Conservation (phyloP, 352 stramenopile genomes). For the Phytopythium kandeliae region DNA sequence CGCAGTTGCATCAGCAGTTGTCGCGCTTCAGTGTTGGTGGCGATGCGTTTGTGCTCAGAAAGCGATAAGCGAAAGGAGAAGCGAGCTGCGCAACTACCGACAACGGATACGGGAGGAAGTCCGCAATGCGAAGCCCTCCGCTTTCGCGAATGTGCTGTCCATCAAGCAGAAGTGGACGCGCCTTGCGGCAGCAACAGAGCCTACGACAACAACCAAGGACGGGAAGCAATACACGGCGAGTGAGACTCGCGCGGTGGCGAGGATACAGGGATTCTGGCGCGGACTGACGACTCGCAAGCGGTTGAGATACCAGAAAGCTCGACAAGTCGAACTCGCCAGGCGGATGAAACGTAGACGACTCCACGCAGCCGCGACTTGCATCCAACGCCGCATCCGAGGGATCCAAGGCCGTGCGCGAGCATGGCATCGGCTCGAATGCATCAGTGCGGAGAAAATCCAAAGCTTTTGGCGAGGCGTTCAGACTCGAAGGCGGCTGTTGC, state of each 20-base stretch:
- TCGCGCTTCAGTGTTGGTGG: conserved; percentile 46
- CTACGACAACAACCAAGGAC: conserved; percentile 2
- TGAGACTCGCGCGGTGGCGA: conserved; percentile 25
- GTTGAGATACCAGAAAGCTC: conserved; percentile 34
- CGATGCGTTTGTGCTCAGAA: conserved; percentile 13
- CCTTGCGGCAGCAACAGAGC: conserved; percentile 3
- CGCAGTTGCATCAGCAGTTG: conserved; percentile 17
- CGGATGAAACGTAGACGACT: conserved; percentile 17
- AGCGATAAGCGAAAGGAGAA: neutral
- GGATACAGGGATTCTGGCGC: conserved; percentile 50
- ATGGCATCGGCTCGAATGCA: conserved; percentile 36
- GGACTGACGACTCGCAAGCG: conserved; percentile 29
- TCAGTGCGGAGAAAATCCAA: conserved; percentile 40
- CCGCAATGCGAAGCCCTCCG: conserved; percentile 8
- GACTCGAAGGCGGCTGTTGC: conserved; percentile 33
- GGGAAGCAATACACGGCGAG: conserved; percentile 4
- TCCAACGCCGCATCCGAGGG: conserved; percentile 53
- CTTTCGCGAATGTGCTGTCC: neutral
- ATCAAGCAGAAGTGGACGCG: conserved; percentile 25
- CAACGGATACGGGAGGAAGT: conserved; percentile 16
- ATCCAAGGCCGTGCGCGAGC: conserved; percentile 32
- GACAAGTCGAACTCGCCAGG: conserved; percentile 21
- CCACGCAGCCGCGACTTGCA: conserved; percentile 34
- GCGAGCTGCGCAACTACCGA: conserved; percentile 10
- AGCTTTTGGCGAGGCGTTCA: conserved; percentile 45